Base-by-base conservation (phyloP, 352 stramenopile species). In the Phytophthora ohioensis region DNA sequence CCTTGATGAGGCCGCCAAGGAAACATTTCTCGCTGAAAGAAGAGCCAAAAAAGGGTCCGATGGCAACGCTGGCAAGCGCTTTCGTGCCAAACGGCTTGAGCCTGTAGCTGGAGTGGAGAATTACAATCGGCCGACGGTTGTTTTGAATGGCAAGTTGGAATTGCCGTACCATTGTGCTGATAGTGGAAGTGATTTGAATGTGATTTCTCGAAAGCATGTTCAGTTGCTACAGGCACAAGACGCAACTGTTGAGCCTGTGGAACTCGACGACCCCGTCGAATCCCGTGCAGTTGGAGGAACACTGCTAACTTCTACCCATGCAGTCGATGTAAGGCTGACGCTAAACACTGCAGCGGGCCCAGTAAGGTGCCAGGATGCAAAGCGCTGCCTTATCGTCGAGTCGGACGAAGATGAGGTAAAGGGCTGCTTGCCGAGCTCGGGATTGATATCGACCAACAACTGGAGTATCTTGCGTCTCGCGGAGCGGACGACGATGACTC, bases 161-260 rank as follows among this genome's bases (percentile, higher is more conserved):
- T 4, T 54, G 12, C 53, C 53, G 0, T 64, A n/a, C n/a, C n/a
- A 64, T 34, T 58, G 45, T 38, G 62, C 67, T 0, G 57, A 79
- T 27, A 76, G 57, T 11, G 72, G 67, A 0, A 71, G 34, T 2
- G 62, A 76, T 31, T 38, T 13, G 21, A 76, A 73, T 35, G 45
- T 64, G 1, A 59, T 64, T 4, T 64, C 54, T 2, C 8, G 63
- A 4, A 21, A 17, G 2, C 62, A 69, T 31, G 62, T 47, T 12
- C 21, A 71, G 3, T 31, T 46, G 31, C 57, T 63, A 0, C 27
- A 9, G n/a, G 12, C 36, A 17, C 43, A 57, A n/a, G 12, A 52
- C 51, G 0, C 39, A 8, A 41, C 13, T 4, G 62, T 27, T 2
- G 45, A 2, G 11, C 39, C n/a, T 45, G 39, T 31, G 42, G 17